These are phyloP conservation scores for Hypoxylon sp. DNA, from an alignment of 2,329 filamentous ascomycete species.

Conservation along the genomic window DNA sequence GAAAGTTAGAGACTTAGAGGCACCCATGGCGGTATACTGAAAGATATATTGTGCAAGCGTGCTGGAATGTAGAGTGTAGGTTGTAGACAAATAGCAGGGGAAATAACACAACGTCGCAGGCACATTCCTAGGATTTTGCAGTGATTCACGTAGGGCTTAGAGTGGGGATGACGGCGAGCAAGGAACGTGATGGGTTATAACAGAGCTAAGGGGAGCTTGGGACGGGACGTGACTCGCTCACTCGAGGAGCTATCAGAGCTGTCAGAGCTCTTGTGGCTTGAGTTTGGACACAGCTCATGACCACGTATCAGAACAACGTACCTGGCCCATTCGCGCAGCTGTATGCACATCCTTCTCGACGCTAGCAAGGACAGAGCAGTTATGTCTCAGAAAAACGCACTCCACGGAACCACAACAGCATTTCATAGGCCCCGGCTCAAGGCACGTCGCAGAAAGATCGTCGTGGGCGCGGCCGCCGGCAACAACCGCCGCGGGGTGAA, in stretches of 20 bases:
- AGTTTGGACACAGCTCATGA: constrained; percentile 12
- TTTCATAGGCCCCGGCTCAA: constrained; percentile 59
- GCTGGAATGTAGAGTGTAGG: constrained; percentile 46
- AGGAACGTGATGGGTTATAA: constrained; percentile 34
- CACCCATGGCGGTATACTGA: constrained; percentile 43
- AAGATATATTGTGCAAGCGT: constrained; percentile 26
- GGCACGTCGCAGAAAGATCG: constrained; percentile 33
- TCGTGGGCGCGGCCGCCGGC: constrained; percentile 26
- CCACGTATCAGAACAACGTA: constrained; percentile 67
- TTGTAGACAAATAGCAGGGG: constrained; percentile 23
- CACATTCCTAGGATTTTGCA: constrained; percentile 26
- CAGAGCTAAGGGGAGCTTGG: constrained; percentile 19
- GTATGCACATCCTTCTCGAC: constrained; percentile 90
- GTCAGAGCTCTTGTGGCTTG: constrained; percentile 9
- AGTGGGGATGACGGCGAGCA: constrained; percentile 19
- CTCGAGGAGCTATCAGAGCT: constrained; percentile 1
- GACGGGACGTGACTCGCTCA: constrained; percentile 14
- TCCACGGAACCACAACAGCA: constrained; percentile 91
- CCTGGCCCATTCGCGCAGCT: constrained; percentile 91
- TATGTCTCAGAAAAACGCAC: constrained; percentile 86
- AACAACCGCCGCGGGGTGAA: constrained; percentile 28
- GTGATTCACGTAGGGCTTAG: constrained; percentile 8
- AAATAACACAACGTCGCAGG: constrained; percentile 28
- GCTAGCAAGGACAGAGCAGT: constrained; percentile 81
- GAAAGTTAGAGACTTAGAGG: constrained; percentile 76